A percentile compares a stretch with the other conserved stretches of the same genome.
These are phyloP conservation scores for Lentinula boryana DNA, from an alignment of 768 basidiomycete species.

Conservation along the genomic window DNA sequence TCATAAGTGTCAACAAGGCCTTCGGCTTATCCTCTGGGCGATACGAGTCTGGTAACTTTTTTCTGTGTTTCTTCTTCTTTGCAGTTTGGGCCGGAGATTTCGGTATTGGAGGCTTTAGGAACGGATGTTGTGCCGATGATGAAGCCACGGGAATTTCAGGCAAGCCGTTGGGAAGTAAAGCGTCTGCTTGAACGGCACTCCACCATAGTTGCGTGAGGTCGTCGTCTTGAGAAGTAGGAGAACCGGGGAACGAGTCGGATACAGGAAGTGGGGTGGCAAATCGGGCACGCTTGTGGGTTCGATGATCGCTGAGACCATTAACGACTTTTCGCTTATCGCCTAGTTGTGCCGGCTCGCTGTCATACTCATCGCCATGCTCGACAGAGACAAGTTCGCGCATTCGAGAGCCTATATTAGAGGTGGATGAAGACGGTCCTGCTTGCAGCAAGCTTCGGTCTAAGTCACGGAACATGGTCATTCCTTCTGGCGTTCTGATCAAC, in stretches of 20 bases:
- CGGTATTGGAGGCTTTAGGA: slow-evolving; percentile 10
- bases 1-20: slow-evolving; percentile 65
- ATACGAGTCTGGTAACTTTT: slow-evolving; percentile 3
- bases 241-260: slow-evolving; percentile 18
- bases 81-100: slow-evolving; percentile 12
- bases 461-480: slow-evolving; percentile 64
- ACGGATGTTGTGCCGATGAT: slow-evolving; percentile 20
- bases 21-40: slow-evolving; percentile 24
- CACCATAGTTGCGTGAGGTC: slow-evolving; percentile 65
- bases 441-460: slow-evolving; percentile 48
- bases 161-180: slow-evolving; percentile 58
- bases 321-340: slow-evolving; percentile 66
- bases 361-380: slow-evolving; percentile 8
- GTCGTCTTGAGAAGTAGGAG: slow-evolving; percentile 31
- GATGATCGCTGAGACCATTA: slow-evolving; percentile 30
- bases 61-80: slow-evolving; percentile 32
- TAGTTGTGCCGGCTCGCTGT: slow-evolving; percentile 21
- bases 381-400: slow-evolving; percentile 28
- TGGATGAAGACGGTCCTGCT: slow-evolving; percentile 7
- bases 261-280: slow-evolving; percentile 28
- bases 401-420: slow-evolving; percentile 16
- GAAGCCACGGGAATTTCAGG: slow-evolving; percentile 43
- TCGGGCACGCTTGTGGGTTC: slow-evolving; percentile 61
- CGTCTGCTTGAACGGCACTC: slow-evolving; percentile 59
- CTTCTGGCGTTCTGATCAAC: slow-evolving; percentile 60